Percentiles rank a stretch among this genome's conserved stretches.
Evolutionary conservation across 2,329 filamentous ascomycete genomes (phyloP).

Genomic region (Hypoxylon sp.): DNA sequence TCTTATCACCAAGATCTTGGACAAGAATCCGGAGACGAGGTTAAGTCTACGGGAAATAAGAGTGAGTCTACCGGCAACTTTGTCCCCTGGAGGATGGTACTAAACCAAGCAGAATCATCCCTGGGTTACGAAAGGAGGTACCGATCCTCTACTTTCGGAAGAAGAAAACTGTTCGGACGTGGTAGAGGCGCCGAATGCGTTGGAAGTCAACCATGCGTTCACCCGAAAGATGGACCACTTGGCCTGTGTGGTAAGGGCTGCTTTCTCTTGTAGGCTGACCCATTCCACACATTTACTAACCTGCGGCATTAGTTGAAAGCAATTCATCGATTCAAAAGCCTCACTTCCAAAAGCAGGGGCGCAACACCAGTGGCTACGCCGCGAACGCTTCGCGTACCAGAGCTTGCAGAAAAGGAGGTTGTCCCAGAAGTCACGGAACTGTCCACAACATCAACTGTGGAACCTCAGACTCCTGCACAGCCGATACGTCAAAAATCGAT

Average conservation of each 20-base stretch:
- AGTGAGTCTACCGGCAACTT: conserved; percentile 67
- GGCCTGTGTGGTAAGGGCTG: conserved; percentile 76
- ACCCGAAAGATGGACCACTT: conserved; percentile 90
- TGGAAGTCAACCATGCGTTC: conserved; percentile 91
- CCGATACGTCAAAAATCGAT: conserved; percentile 51
- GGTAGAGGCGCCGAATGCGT: conserved; percentile 86
- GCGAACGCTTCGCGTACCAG: conserved; percentile 34
- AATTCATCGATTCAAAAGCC: conserved; percentile 86
- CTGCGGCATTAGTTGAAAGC: conserved; percentile 78
- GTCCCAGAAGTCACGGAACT: conserved; percentile 20
- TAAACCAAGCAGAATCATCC: conserved; percentile 77
- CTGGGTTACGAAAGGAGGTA: conserved; percentile 88
- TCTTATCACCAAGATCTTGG: conserved; percentile 78
- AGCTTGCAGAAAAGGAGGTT: conserved; percentile 37
- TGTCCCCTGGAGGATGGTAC: conserved; percentile 15
- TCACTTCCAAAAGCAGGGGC: conserved; percentile 67
- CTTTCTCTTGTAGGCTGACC: not conserved
- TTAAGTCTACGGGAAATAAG: conserved; percentile 87
- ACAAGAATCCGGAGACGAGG: conserved; percentile 86
- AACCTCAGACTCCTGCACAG: conserved; percentile 27
- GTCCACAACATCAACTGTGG: conserved; percentile 25
- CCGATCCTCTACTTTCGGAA: conserved; percentile 80
- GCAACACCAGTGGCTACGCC: conserved; percentile 57
- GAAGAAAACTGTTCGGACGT: conserved; percentile 89
- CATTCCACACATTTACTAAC: conserved; percentile 33